These are phyloP conservation scores for Neolentinus lepideus DNA, from an alignment of 1,284 basidiomycete species.

Conservation along the genomic window DNA sequence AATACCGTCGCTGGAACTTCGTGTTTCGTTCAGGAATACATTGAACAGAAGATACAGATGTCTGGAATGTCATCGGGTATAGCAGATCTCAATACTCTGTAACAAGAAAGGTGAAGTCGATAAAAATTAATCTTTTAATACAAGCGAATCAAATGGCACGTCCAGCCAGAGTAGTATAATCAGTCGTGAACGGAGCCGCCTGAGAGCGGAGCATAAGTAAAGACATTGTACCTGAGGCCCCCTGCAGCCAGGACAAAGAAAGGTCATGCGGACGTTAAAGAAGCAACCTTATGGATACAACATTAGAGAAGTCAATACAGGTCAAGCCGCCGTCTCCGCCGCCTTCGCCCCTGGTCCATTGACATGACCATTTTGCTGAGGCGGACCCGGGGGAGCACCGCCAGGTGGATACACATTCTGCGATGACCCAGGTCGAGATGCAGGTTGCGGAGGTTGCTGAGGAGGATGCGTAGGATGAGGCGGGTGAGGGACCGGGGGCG, in stretches of 20 bases:
- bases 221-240: not conserved
- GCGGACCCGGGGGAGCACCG: conserved; percentile 2
- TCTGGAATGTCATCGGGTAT: not conserved
- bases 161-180: not conserved
- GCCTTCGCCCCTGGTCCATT: not conserved
- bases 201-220: not conserved
- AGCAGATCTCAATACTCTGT: not conserved
- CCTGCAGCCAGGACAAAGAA: not conserved
- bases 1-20: not conserved
- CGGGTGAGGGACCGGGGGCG: not conserved
- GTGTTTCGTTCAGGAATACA: not conserved
- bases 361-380: not conserved
- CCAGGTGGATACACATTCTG: conserved; percentile 3
- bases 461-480: conserved; percentile 2
- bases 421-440: not conserved
- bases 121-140: not conserved
- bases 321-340: not conserved
- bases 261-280: not conserved
- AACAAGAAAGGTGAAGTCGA: not conserved
- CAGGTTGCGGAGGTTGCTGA: not conserved
- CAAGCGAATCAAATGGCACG: not conserved
- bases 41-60: not conserved
- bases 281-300: not conserved
- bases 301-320: not conserved
- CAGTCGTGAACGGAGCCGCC: not conserved